Conservation (phyloP, 1,139 yeast genomes). For the Suhomyces taliae region DNA sequence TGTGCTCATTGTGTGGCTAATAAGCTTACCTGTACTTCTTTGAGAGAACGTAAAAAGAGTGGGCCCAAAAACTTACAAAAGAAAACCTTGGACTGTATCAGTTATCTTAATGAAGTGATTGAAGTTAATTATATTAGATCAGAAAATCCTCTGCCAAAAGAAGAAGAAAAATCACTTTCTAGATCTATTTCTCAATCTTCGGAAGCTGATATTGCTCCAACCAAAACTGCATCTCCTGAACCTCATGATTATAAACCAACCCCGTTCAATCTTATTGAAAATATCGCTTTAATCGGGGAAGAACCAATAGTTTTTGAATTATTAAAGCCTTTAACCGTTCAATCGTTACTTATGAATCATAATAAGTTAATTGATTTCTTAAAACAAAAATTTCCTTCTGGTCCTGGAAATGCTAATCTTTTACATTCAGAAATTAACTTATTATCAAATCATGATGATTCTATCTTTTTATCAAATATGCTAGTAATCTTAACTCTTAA, state of each 20-base stretch:
- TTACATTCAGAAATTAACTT: constrained; percentile 20
- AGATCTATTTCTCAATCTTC: neutral
- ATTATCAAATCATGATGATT: constrained; percentile 30
- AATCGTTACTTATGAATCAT: constrained; percentile 27
- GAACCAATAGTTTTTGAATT: constrained; percentile 18
- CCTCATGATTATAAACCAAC: constrained; percentile 17
- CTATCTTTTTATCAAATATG: constrained; percentile 31
- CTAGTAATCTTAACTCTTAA: constrained; percentile 31
- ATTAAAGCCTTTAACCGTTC: constrained; percentile 30
- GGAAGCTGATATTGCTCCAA: neutral
- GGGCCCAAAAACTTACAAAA: constrained; percentile 45
- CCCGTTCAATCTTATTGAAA: constrained; percentile 15
- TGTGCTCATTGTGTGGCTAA: constrained; percentile 43
- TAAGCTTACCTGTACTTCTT: constrained; percentile 37
- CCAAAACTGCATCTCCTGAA: constrained; percentile 2
- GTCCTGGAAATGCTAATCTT: constrained; percentile 3
- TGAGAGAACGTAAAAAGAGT: constrained; percentile 42
- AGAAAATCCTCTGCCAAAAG: constrained; percentile 2
- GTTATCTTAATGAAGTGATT: constrained; percentile 16
- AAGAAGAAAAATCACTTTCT: neutral
- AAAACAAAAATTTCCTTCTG: constrained; percentile 19
- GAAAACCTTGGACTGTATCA: constrained; percentile 37
- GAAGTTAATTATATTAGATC: constrained; percentile 9
- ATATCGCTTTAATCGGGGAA: constrained; percentile 15
- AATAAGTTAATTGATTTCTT: constrained; percentile 28